Base-by-base conservation (phyloP, 371 early-diverging fungal genomes). In the Apophysomyces ossiformis region DNA sequence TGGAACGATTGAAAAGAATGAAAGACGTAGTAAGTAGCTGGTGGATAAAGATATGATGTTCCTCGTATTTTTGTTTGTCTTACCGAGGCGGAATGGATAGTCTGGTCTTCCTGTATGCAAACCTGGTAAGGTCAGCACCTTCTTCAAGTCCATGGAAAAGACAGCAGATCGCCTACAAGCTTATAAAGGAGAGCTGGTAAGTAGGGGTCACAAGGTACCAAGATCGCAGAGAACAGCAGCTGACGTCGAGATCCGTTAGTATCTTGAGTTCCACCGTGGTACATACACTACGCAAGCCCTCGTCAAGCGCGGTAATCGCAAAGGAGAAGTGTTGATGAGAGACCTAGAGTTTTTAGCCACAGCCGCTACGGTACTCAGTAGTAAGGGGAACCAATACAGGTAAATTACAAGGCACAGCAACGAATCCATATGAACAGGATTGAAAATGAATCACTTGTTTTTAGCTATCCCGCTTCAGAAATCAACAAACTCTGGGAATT, bases 191-290 rank as follows among this genome's bases (percentile, higher is more conserved):
- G 98, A 99, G 75, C 80, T 99, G 77, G 90, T 89, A 85, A 78
- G 69, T 45, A 56, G 35, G 37, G 56, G 16, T 21, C 11, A 4
- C 7, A 4, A 6, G 8, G 5, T 37, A 16, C 0, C 32, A 26
- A 3, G 32, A 26, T 26, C 32, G 32, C 32, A 26, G 32, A 26
- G 32, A 26, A 26, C 32, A 26, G 32, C 32, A 26, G 3, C 32
- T 26, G 32, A 26, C 32, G 32, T n/a, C n/a, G 3, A 26, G 32
- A 32, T 58, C 0, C 11, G 13, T 36, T 36, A 81, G 79, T 81
- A 81, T 32, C 89, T 97, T 70, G 98, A 98, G 74, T 87, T 97
- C 18, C 98, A 98, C 75, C 90, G 99, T 56, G 99, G 99, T 50
- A 97, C 98, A 37, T 98, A 97, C 77, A 99, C 99, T 0, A 85